phyloP scores from a whole-genome alignment of 306 rosid species.

The Trichosanthes truncata region DNA sequence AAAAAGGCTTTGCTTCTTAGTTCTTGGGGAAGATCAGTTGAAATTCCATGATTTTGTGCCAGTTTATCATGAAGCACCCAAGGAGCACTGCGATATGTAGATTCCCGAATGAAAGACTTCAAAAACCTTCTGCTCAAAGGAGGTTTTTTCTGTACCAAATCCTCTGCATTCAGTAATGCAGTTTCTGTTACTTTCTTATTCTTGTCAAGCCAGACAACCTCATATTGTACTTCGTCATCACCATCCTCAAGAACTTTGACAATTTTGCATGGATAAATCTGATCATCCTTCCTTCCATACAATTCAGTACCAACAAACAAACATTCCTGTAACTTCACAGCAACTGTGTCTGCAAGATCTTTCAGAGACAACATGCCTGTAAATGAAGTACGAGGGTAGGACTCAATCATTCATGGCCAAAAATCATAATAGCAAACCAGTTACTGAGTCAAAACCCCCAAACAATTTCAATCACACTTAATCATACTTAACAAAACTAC shows the following conservation, averaged over 20 bases:
- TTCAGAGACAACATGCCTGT: constrained; percentile 79
- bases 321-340: constrained; percentile 45
- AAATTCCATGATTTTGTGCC: constrained; percentile 65
- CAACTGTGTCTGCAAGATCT: constrained; percentile 71
- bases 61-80: constrained; percentile 81
- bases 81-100: constrained; percentile 79
- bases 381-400: neutral
- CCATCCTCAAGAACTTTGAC: constrained; percentile 41
- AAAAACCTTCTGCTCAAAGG: constrained; percentile 65
- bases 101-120: constrained; percentile 88
- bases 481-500: neutral
- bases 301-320: constrained; percentile 71
- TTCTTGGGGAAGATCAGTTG: constrained; percentile 57
- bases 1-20: constrained; percentile 46
- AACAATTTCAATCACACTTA: neutral
- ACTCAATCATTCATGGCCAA: neutral
- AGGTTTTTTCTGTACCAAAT: constrained; percentile 62
- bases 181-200: constrained; percentile 45
- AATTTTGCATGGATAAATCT: constrained; percentile 54
- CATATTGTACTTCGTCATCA: constrained; percentile 34
- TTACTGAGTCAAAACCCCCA: neutral
- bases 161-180: constrained; percentile 31
- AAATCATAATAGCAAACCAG: neutral
- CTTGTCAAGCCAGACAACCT: constrained; percentile 75
- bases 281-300: constrained; percentile 52